These are phyloP conservation scores for Simmondsia chinensis DNA, from an alignment of 148 eudicot species.

Conservation along the genomic window DNA sequence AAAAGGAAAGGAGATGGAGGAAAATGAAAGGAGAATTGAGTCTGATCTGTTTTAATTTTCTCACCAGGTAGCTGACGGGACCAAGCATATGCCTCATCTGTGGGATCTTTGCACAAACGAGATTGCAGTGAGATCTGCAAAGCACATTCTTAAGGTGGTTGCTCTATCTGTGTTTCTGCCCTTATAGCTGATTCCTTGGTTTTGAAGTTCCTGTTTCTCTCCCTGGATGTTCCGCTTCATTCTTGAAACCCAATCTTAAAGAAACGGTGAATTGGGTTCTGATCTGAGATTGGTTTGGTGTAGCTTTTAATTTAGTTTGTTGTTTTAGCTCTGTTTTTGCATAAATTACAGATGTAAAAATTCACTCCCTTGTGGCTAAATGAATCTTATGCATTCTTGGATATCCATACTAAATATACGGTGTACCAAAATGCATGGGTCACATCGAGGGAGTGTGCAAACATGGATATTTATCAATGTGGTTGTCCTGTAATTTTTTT, in stretches of 20 bases:
- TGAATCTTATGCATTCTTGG: too few relatives aligned
- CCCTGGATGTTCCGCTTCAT: too few relatives aligned
- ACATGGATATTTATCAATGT: neutral
- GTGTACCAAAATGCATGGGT: too few relatives aligned
- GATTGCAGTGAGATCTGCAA: slow-evolving; percentile 82
- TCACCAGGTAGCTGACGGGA: slow-evolving; percentile 84
- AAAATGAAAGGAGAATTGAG: neutral
- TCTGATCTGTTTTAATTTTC: slow-evolving; percentile 3
- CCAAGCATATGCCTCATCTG: slow-evolving; percentile 85
- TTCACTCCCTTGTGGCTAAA: too few relatives aligned
- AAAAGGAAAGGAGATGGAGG: neutral
- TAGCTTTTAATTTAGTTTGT: too few relatives aligned
- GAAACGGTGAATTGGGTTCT: too few relatives aligned
- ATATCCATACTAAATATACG: too few relatives aligned
- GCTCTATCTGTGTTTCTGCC: neutral
- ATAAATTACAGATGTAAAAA: too few relatives aligned
- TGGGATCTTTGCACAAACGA: slow-evolving; percentile 89
- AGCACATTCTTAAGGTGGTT: slow-evolving; percentile 87
- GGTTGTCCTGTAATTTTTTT: neutral
- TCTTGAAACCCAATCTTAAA: too few relatives aligned
- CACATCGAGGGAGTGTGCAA: too few relatives aligned
- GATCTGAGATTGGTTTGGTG: too few relatives aligned
- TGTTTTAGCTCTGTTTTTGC: too few relatives aligned
- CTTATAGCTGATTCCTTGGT: neutral
- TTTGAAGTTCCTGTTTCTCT: neutral